A percentile compares a stretch with the other conserved stretches of the same genome.
phyloP scores from a whole-genome alignment of 169 alveolate genomes.

The Plasmodium inui region DNA sequence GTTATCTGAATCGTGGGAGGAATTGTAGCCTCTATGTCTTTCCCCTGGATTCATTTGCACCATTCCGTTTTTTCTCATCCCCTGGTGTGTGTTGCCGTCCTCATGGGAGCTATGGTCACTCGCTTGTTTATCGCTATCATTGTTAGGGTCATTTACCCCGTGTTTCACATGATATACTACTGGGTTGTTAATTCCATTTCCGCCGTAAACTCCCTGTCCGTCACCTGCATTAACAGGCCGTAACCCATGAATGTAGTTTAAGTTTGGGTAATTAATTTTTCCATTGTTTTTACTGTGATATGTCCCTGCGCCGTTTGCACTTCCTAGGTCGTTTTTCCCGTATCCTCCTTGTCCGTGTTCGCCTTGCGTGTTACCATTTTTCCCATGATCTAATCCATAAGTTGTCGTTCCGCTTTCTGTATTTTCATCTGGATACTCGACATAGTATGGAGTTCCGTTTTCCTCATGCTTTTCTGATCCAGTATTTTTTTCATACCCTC shows the following conservation, averaged over 20 bases:
- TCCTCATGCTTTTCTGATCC: not conserved
- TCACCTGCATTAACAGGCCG: conserved; percentile 18
- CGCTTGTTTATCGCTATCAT: not conserved
- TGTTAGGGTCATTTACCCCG: not conserved
- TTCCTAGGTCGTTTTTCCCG: not conserved
- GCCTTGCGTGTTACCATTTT: not conserved
- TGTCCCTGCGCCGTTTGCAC: not conserved
- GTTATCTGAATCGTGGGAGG: not conserved
- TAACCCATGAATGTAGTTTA: not conserved
- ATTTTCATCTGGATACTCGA: not conserved
- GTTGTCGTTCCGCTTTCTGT: not conserved
- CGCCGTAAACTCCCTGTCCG: not conserved
- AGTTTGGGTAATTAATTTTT: not conserved
- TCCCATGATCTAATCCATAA: not conserved
- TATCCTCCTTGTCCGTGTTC: not conserved
- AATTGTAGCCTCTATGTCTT: not conserved
- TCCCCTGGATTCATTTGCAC: not conserved
- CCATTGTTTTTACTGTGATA: not conserved
- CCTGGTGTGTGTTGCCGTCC: not conserved
- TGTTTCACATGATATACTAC: conserved; percentile 14
- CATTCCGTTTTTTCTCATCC: not conserved
- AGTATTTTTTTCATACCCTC: not conserved
- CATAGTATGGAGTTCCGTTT: not conserved
- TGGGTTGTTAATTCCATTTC: not conserved
- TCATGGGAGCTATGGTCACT: not conserved